Conservation (phyloP, 192 early-diverging fungal genomes). For the Thamnidium elegans region DNA sequence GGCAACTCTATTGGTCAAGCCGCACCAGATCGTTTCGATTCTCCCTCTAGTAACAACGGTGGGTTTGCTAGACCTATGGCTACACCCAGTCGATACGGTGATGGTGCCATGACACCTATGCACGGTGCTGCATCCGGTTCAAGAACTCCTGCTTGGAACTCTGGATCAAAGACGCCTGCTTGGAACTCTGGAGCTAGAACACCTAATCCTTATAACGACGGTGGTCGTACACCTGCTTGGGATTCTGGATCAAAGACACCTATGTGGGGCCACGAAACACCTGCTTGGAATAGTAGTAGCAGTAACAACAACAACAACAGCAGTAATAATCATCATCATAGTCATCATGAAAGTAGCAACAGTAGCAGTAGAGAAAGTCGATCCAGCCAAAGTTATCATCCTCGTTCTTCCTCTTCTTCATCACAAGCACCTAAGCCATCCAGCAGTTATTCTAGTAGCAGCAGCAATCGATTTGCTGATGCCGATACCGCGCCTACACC, state of each 20-base stretch:
- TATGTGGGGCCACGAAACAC: conserved; percentile 53
- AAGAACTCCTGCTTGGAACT: conserved; percentile 19
- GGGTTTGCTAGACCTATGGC: conserved; percentile 27
- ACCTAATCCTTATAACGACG: conserved; percentile 50
- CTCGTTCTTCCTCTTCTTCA: not conserved
- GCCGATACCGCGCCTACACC: conserved; percentile 52
- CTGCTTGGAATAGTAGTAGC: conserved; percentile 66
- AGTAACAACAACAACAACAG: not conserved
- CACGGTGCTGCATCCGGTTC: conserved; percentile 27
- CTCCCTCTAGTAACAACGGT: conserved; percentile 18
- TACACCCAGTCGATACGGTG: conserved; percentile 37
- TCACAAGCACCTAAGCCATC: not conserved
- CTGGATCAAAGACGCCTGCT: conserved; percentile 49
- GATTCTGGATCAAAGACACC: conserved; percentile 59
- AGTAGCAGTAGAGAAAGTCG: conserved; percentile 1
- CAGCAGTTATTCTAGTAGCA: not conserved
- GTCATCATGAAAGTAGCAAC: not conserved
- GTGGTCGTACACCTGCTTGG: conserved; percentile 50
- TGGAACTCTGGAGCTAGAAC: conserved; percentile 55
- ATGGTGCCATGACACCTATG: conserved; percentile 47
- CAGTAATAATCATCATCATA: conserved; percentile 21
- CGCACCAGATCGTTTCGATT: conserved; percentile 19
- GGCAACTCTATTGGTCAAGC: conserved; percentile 53
- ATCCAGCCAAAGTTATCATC: not conserved
- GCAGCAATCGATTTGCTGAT: conserved; percentile 22